Evolutionary conservation across 352 stramenopile species (phyloP).

Genomic region (Globisporangium takayamanum): DNA sequence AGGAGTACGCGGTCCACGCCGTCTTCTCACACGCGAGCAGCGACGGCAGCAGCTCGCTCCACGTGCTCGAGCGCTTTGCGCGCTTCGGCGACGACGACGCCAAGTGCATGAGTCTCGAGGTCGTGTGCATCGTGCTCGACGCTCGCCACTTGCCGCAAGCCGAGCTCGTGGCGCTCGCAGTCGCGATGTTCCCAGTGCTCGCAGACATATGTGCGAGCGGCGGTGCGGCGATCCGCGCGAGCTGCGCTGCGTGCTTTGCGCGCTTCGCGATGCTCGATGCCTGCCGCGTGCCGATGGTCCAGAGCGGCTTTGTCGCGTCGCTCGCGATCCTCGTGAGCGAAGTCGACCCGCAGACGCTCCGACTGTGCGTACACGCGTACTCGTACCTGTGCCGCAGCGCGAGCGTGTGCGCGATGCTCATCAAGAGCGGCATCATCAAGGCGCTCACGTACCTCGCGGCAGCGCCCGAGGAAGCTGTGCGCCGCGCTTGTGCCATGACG

Average conservation of each 20-base stretch:
- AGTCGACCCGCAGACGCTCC: constrained; percentile 44
- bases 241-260: constrained; percentile 59
- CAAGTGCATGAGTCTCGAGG: constrained; percentile 51
- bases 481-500: constrained; percentile 77
- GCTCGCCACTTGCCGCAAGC: constrained; percentile 30
- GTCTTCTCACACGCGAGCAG: constrained; percentile 22
- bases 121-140: constrained; percentile 63
- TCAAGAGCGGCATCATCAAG: constrained; percentile 58
- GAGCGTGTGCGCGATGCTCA: constrained; percentile 40
- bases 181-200: constrained; percentile 35
- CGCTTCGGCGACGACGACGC: constrained; percentile 25
- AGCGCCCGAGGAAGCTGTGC: constrained; percentile 62
- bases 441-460: constrained; percentile 58
- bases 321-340: constrained; percentile 46
- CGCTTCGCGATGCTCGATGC: constrained; percentile 55
- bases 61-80: constrained; percentile 34
- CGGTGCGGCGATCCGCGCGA: constrained; percentile 21
- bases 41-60: constrained; percentile 13
- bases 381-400: constrained; percentile 44
- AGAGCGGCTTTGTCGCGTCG: constrained; percentile 38
- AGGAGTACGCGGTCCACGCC: constrained; percentile 51
- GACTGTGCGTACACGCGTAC: constrained; percentile 63
- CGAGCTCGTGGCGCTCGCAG: constrained; percentile 34
- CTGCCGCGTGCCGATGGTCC: constrained; percentile 43
- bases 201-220: constrained; percentile 31